Conservation (phyloP, 2,329 filamentous ascomycete species). For the Torrubiella hemipterigena region DNA sequence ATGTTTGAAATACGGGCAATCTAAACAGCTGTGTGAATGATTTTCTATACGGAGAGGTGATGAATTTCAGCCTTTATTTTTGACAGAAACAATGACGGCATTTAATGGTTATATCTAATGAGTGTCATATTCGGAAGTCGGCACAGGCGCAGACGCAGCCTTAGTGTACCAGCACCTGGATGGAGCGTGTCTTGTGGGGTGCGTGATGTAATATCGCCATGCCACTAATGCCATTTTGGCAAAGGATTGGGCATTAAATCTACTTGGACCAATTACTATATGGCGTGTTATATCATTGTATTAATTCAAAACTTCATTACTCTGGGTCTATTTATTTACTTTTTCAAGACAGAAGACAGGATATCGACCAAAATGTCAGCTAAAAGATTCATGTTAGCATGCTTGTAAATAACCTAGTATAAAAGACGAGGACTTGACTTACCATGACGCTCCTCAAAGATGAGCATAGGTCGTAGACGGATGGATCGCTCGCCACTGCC, state of each 20-base stretch:
- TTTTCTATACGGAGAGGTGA: no score
- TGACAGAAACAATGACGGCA: no score
- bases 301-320: neutral
- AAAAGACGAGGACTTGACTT: neutral
- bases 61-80: no score
- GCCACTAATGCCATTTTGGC: neutral
- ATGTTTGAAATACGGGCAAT: no score
- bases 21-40: no score
- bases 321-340: no score
- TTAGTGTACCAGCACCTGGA: no score
- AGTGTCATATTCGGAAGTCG: no score
- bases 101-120: neutral
- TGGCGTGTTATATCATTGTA: neutral
- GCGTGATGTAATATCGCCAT: neutral
- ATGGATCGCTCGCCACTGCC: slow-evolving; percentile 6
- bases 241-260: neutral
- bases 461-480: slow-evolving; percentile 6
- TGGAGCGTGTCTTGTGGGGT: no score
- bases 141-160: no score
- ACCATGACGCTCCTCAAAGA: slow-evolving; percentile 7
- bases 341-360: slow-evolving; percentile 2
- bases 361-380: slow-evolving; percentile 7
- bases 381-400: slow-evolving; percentile 2
- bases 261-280: neutral
- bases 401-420: neutral